Evolutionary conservation across 1,284 basidiomycete genomes (phyloP).

Genomic region (Ganoderma resinaceum): DNA sequence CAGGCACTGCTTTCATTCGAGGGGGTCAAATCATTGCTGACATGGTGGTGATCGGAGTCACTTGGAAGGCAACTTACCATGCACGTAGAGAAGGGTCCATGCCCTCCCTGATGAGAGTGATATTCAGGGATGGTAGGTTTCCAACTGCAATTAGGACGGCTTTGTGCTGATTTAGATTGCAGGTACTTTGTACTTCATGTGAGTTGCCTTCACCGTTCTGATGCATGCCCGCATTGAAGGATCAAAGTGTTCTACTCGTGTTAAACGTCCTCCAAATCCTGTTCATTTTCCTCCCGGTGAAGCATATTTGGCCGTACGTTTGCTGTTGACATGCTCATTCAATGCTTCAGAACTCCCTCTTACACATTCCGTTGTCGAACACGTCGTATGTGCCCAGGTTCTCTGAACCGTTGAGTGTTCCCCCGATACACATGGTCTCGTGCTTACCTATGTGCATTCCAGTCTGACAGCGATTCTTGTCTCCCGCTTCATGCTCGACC

Average conservation of each 20-base stretch:
- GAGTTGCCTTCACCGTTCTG: neutral
- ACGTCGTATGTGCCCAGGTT: neutral
- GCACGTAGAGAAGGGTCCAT: neutral
- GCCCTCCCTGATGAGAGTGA: neutral
- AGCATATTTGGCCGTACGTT: neutral
- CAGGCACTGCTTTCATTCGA: neutral
- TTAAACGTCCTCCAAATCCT: neutral
- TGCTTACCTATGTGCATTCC: too few species aligned
- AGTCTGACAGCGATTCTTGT: too few species aligned
- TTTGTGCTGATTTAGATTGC: neutral
- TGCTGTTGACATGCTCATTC: neutral
- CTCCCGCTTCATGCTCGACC: too few species aligned
- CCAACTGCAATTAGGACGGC: neutral
- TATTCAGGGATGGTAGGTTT: neutral
- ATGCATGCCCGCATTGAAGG: neutral
- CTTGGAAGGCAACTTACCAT: slow-evolving; percentile 1
- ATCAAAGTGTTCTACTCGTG: neutral
- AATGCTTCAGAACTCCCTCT: neutral
- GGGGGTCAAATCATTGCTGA: neutral
- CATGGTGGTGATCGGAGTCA: neutral
- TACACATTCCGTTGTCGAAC: neutral
- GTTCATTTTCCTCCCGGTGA: neutral
- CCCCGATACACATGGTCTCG: too few species aligned
- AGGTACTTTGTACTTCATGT: slow-evolving; percentile 1
- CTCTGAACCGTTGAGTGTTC: too few species aligned